Evolutionary conservation across 371 early-diverging fungal species (phyloP), one percentile per base, ranked within the genome.

Genomic region (Lichtheimia hyalospora): DNA sequence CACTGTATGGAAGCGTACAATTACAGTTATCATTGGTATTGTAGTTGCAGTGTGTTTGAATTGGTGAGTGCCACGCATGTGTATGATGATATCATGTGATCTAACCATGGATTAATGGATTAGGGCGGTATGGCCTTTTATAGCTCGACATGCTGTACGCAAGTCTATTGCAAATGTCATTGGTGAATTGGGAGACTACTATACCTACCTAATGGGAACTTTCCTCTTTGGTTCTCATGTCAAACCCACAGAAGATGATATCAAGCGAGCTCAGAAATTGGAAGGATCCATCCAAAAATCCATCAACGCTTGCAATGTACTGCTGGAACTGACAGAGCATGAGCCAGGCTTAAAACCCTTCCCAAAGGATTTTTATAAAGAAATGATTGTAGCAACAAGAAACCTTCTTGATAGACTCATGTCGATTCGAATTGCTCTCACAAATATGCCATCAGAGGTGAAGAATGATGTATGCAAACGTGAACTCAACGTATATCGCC

Each of bases 291-390:
- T 81, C 16, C 75, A 77, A 28, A 64, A 68, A 15, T 67, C 76
- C 0, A 72, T 77, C 43, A 64, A 70, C 49, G 69, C 76, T 16
- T 75, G 79, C 18, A 53, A 58, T 18, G 69, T 79, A n/a, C 60
- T 86, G 15, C 53, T 86, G 21, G 80, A 77, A 20, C 59, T 86
- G 23, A 84, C 86, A 1, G 76, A 70, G 18, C 71, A 82, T 43
- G 88, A 87, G 54, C 88, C 85, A 10, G 67, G 85, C 12, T 59
- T 87, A 24, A 84, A 81, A 49, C 78, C 84, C 14, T 87, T 85
- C 57, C 84, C 84, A 0, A 73, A 76, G 56, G 70, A 66, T 25
- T 75, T 87, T 44, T 87, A 85, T 55, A 65, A 63, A 40, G 79
- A 83, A 50, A 79, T 85, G 65, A 77, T 85, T 43, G 73, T 73